Percentiles rank a stretch among this genome's conserved stretches.
These are phyloP conservation scores for Epichloe gansuensis DNA, from an alignment of 2,329 filamentous ascomycete genomes.

Conservation along the genomic window DNA sequence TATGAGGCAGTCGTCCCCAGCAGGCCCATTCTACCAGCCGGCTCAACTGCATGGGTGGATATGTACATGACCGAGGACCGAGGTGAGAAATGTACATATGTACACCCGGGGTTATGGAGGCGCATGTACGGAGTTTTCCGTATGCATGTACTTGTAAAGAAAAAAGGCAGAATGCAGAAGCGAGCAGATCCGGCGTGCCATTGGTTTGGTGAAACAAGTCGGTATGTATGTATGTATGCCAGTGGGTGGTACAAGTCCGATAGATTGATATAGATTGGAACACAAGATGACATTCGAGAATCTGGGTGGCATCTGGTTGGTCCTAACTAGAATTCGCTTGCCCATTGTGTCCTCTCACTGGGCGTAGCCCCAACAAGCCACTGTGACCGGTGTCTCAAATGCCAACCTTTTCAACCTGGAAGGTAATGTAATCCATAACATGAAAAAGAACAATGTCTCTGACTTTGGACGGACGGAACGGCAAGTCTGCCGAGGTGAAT, in stretches of 20 bases:
- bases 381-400: neutral
- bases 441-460: too few species aligned
- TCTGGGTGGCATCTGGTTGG: neutral
- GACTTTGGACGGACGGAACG: too few species aligned
- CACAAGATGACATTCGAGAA: neutral
- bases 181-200: neutral
- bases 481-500: too few species aligned
- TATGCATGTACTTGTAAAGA: neutral
- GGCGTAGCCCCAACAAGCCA: neutral
- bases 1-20: too few species aligned
- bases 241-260: neutral
- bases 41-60: too few species aligned
- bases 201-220: conserved; percentile 1
- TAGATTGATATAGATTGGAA: neutral
- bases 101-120: too few species aligned
- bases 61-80: too few species aligned
- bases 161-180: neutral
- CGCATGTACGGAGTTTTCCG: too few species aligned
- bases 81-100: too few species aligned
- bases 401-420: neutral
- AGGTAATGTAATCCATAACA: too few species aligned
- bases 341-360: neutral
- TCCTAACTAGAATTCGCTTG: neutral
- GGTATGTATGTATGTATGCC: too few species aligned
- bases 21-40: too few species aligned